These are phyloP conservation scores for Globisporangium ultimum DNA, from an alignment of 352 stramenopile genomes.

Conservation along the genomic window DNA sequence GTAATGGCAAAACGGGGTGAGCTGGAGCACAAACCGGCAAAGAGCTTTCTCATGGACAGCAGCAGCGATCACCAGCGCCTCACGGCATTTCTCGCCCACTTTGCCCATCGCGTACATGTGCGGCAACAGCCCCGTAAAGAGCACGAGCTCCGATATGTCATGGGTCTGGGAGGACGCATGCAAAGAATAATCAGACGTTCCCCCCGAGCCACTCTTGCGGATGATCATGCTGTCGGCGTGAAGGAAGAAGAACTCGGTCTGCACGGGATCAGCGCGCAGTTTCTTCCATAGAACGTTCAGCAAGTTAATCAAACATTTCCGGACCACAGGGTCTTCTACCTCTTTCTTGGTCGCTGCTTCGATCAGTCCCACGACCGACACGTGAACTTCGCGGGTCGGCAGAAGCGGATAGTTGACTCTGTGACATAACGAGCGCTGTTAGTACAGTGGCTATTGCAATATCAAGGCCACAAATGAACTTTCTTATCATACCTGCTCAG, in stretches of 20 bases:
- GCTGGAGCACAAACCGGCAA: conserved; percentile 78
- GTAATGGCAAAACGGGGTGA: conserved; percentile 87
- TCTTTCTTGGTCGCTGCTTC: conserved; percentile 74
- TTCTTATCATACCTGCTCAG: conserved; percentile 38
- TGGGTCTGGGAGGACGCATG: conserved; percentile 26
- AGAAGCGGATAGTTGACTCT: conserved; percentile 82
- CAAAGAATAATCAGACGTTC: conserved; percentile 21
- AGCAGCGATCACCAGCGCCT: conserved; percentile 78
- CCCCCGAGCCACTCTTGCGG: conserved; percentile 25
- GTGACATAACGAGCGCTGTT: neutral
- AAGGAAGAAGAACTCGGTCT: conserved; percentile 88
- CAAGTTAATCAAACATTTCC: conserved; percentile 79
- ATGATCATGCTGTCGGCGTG: conserved; percentile 60
- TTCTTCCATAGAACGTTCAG: conserved; percentile 88
- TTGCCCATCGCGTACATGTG: conserved; percentile 85
- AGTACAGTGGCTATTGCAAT: neutral
- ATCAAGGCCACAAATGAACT: neutral
- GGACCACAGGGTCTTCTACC: conserved; percentile 78
- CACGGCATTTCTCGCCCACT: conserved; percentile 78
- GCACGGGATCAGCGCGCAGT: conserved; percentile 72
- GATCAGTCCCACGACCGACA: conserved; percentile 78
- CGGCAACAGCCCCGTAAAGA: conserved; percentile 78
- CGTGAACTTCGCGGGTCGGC: conserved; percentile 75
- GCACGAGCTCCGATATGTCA: conserved; percentile 71
- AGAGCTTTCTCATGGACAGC: conserved; percentile 72